Conservation (phyloP, 192 early-diverging fungal genomes). For the Coemansia sp. region DNA sequence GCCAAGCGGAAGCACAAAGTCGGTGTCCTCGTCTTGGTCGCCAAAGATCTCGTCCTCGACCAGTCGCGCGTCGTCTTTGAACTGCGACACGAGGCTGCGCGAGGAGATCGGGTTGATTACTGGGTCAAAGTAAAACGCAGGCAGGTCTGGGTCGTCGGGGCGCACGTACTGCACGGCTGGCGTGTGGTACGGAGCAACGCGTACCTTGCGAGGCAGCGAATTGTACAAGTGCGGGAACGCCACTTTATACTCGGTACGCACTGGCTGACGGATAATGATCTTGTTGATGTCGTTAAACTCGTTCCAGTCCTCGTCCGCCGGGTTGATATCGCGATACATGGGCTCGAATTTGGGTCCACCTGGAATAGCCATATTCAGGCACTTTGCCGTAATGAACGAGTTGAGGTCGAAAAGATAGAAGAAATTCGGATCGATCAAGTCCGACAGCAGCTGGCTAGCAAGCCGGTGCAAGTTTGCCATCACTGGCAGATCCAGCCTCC, state of each 20-base stretch:
- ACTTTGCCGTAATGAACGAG: constrained; percentile 96
- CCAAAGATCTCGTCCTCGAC: constrained; percentile 80
- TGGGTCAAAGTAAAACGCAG: constrained; percentile 97
- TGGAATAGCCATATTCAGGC: constrained; percentile 97
- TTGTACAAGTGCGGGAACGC: constrained; percentile 99
- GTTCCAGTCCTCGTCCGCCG: constrained; percentile 99
- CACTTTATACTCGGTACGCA: constrained; percentile 98
- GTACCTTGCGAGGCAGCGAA: constrained; percentile 91
- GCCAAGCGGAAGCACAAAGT: constrained; percentile 79
- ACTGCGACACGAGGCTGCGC: constrained; percentile 60
- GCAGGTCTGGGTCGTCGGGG: constrained; percentile 92
- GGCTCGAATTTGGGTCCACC: constrained; percentile 99
- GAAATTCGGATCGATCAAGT: constrained; percentile 94
- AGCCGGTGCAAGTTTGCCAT: constrained; percentile 96
- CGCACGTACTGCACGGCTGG: constrained; percentile 88
- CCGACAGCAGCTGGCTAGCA: constrained; percentile 91
- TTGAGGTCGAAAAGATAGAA: constrained; percentile 97
- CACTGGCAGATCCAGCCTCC: constrained; percentile 89
- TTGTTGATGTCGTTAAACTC: constrained; percentile 99
- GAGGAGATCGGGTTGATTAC: constrained; percentile 92
- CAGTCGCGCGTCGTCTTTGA: constrained; percentile 66
- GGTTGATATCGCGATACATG: constrained; percentile 93
- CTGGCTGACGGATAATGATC: constrained; percentile 98
- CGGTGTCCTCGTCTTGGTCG: constrained; percentile 64
- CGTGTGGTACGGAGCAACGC: constrained; percentile 91